Conservation (phyloP, 805 yeast genomes). For the Metschnikowia continentalis region DNA sequence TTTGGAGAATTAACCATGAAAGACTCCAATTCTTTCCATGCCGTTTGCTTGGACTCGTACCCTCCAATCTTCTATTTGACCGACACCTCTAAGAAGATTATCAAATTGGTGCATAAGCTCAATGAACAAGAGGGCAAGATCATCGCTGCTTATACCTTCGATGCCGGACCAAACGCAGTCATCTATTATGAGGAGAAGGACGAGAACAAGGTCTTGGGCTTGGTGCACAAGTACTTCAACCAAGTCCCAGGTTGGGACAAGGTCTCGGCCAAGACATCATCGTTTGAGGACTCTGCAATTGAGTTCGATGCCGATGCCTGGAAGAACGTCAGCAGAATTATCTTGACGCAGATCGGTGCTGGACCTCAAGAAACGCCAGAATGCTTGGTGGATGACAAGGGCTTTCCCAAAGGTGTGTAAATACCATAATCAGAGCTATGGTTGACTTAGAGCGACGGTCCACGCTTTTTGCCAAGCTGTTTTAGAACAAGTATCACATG, state of each 20-base stretch:
- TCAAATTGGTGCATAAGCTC: conserved; percentile 50
- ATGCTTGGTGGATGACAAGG: conserved; percentile 53
- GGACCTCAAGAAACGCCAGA: conserved; percentile 71
- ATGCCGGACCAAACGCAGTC: conserved; percentile 99
- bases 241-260: conserved; percentile 67
- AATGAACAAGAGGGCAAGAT: conserved; percentile 62
- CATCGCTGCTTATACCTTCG: conserved; percentile 94
- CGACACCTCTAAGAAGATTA: conserved; percentile 20
- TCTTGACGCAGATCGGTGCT: conserved; percentile 79
- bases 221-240: conserved; percentile 57
- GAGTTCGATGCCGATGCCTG: conserved; percentile 49
- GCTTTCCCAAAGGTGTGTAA: conserved; percentile 54
- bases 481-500: neutral
- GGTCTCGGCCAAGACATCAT: conserved; percentile 15
- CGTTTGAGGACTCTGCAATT: conserved; percentile 24
- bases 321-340: conserved; percentile 76
- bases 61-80: conserved; percentile 77
- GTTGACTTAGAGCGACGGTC: neutral
- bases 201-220: conserved; percentile 68
- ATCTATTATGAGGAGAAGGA: conserved; percentile 78
- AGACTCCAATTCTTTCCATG: conserved; percentile 96
- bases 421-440: neutral
- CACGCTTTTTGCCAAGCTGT: neutral
- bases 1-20: conserved; percentile 93
- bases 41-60: conserved; percentile 90